Evolutionary conservation across 768 basidiomycete genomes (phyloP).

Genomic region (Chalciporus chontae): DNA sequence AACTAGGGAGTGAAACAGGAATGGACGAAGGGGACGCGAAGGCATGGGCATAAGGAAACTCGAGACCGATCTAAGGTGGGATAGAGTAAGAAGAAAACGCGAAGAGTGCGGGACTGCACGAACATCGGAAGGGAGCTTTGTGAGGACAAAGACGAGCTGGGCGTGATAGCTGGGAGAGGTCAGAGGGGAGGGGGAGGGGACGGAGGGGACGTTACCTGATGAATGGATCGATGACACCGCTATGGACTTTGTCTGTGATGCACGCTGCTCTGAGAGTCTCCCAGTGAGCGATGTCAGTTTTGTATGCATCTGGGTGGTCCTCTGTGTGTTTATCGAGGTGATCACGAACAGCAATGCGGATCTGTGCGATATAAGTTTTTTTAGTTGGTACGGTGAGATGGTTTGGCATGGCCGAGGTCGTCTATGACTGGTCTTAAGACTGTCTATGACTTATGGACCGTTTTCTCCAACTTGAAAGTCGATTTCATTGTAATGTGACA

Average conservation of each 20-base stretch:
- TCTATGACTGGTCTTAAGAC: too few relatives aligned
- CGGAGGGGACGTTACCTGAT: conserved; percentile 51
- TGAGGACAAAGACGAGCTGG: conserved; percentile 77
- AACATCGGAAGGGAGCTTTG: conserved; percentile 83
- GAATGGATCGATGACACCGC: conserved; percentile 46
- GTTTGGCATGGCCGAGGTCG: too few relatives aligned
- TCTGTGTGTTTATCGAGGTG: conserved; percentile 70
- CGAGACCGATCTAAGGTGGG: conserved; percentile 56
- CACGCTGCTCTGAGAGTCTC: conserved; percentile 57
- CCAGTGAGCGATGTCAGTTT: conserved; percentile 71
- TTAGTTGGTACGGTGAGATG: conserved; percentile 75
- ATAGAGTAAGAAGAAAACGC: conserved; percentile 9
- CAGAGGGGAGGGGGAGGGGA: not conserved
- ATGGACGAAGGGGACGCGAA: conserved; percentile 52
- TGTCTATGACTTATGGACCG: too few relatives aligned
- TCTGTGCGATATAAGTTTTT: conserved; percentile 52
- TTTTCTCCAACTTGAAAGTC: too few relatives aligned
- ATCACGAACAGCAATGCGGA: conserved; percentile 52
- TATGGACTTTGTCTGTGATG: conserved; percentile 54
- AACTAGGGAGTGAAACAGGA: conserved; percentile 63
- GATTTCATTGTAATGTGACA: too few relatives aligned
- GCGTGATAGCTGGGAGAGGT: conserved; percentile 73
- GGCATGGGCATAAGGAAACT: conserved; percentile 68
- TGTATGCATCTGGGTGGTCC: conserved; percentile 83
- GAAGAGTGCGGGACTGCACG: conserved; percentile 17